phyloP scores from a whole-genome alignment of 2,329 filamentous ascomycete genomes.

The Ophiocordyceps unilateralis region DNA sequence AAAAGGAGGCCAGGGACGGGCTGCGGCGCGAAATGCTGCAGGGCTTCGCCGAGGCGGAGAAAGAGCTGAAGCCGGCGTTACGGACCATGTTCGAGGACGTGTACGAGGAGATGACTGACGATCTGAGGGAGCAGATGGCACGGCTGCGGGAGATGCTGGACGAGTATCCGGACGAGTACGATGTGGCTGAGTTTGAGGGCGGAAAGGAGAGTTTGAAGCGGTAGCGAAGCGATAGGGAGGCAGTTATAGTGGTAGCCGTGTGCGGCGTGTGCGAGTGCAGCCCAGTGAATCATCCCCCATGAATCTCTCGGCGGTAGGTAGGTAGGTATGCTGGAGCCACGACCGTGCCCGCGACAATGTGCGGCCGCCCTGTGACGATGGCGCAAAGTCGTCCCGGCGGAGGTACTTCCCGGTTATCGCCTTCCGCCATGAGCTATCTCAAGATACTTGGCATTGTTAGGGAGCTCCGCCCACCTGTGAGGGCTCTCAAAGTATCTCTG shows the following conservation, averaged over 20 bases:
- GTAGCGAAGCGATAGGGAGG: conserved; percentile 1
- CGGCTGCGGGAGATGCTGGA: conserved; percentile 64
- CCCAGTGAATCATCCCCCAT: not conserved
- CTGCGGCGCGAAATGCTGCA: conserved; percentile 61
- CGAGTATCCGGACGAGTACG: conserved; percentile 84
- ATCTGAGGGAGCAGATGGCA: conserved; percentile 51
- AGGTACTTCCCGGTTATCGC: not conserved
- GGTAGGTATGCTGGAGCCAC: no score
- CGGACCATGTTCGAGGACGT: conserved; percentile 68
- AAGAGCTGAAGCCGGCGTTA: conserved; percentile 61
- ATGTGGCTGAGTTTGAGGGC: conserved; percentile 58
- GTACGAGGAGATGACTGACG: conserved; percentile 74
- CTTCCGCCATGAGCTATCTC: not conserved
- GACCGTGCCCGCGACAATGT: no score
- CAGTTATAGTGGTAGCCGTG: not conserved
- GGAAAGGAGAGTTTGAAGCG: conserved; percentile 45
- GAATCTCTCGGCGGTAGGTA: no score
- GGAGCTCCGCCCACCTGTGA: no score
- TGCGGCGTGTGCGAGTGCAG: no score
- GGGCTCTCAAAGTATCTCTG: not conserved
- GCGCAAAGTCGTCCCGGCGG: not conserved
- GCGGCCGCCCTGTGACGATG: no score
- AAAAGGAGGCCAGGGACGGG: conserved; percentile 51
- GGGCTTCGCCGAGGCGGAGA: conserved; percentile 72
- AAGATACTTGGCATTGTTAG: not conserved